Conservation (phyloP, 257 asterid species). For the Solanum okadae region DNA sequence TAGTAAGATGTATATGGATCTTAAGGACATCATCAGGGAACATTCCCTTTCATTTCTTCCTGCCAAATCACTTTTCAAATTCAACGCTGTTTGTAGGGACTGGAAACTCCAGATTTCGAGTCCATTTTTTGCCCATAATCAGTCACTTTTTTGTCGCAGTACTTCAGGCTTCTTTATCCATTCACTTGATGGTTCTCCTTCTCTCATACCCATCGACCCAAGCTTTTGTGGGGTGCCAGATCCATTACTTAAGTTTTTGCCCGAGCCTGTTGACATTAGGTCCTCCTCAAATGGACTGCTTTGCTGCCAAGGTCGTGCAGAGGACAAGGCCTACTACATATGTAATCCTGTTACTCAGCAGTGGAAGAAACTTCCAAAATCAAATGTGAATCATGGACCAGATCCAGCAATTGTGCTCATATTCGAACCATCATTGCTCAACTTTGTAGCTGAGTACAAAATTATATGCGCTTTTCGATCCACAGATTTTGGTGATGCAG, state of each 20-base stretch:
- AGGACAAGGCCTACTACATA: constrained; percentile 27
- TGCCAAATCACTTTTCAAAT: constrained; percentile 42
- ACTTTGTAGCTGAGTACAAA: constrained; percentile 38
- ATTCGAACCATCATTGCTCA: constrained; percentile 46
- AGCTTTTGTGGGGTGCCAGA: constrained; percentile 42
- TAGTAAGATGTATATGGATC: constrained; percentile 36
- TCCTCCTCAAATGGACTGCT: constrained; percentile 51
- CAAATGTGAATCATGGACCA: constrained; percentile 36
- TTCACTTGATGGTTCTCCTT: constrained; percentile 18
- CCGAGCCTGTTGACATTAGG: constrained; percentile 35
- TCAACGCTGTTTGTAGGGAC: constrained; percentile 37
- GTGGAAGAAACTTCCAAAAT: constrained; percentile 39
- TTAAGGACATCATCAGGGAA: constrained; percentile 35
- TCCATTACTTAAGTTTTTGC: constrained; percentile 31
- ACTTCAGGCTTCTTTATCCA: constrained; percentile 32
- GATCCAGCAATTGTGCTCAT: constrained; percentile 20
- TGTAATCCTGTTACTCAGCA: constrained; percentile 42
- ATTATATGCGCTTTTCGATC: constrained; percentile 36
- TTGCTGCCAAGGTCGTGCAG: constrained; percentile 32
- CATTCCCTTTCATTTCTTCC: constrained; percentile 40
- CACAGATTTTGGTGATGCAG: constrained; percentile 41
- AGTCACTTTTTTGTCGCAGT: constrained; percentile 19
- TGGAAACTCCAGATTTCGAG: constrained; percentile 42
- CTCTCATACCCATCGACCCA: constrained; percentile 15
- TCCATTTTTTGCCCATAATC: constrained; percentile 50